These are phyloP conservation scores for Gracilaria vermiculophylla DNA, from an alignment of 23 red algal species.

Conservation along the genomic window DNA sequence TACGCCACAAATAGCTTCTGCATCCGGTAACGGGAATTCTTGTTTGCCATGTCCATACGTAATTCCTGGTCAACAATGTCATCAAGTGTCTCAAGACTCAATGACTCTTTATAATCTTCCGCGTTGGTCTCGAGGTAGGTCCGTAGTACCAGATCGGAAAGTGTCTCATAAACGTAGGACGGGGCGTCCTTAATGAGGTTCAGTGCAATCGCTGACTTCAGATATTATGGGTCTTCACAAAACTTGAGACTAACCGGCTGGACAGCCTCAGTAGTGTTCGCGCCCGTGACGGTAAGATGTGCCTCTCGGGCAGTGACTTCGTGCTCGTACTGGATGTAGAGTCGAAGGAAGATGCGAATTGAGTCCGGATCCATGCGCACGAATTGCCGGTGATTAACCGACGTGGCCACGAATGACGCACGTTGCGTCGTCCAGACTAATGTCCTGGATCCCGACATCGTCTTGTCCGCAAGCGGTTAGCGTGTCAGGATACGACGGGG, in stretches of 20 bases:
- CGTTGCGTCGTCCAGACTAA: not conserved
- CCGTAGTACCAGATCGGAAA: not conserved
- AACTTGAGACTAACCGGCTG: constrained; percentile 22
- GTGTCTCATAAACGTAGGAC: not conserved
- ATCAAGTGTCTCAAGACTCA: constrained; percentile 6
- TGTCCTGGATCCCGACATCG: not conserved
- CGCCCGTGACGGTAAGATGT: not conserved
- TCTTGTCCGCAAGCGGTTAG: not conserved
- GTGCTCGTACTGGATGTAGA: not conserved
- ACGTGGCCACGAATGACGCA: not conserved
- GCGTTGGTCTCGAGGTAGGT: constrained; percentile 1
- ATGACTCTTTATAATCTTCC: not conserved
- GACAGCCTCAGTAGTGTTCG: constrained; percentile 10
- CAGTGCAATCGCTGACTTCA: constrained; percentile 6
- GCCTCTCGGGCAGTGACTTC: not conserved
- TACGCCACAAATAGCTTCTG: too few relatives aligned
- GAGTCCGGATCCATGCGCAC: not conserved
- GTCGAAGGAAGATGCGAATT: not conserved
- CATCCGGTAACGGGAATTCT: not conserved
- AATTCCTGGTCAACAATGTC: constrained; percentile 7
- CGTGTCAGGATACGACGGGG: not conserved
- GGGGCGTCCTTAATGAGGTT: not conserved
- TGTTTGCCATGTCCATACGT: not conserved
- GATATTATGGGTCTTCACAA: not conserved
- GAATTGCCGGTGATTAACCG: constrained; percentile 1